Conservation (phyloP, 2,329 filamentous ascomycete species). For the Talaromyces pinophilus region DNA sequence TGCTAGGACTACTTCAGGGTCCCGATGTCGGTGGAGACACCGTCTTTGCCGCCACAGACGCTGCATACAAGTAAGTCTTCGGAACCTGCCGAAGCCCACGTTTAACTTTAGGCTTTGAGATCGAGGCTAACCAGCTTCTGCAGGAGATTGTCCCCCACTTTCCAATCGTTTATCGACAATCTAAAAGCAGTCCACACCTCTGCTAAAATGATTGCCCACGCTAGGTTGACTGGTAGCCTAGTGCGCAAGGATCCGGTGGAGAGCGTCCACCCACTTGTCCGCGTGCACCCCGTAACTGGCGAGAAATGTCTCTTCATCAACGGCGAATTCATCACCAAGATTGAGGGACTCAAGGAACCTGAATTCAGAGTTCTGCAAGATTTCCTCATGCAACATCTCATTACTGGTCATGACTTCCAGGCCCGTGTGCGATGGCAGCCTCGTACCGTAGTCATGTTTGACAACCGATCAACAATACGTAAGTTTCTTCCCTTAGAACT, state of each 20-base stretch:
- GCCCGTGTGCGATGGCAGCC: constrained; percentile 52
- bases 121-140: constrained; percentile 11
- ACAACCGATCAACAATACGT: constrained; percentile 52
- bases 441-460: constrained; percentile 54
- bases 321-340: constrained; percentile 51
- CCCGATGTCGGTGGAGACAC: constrained; percentile 55
- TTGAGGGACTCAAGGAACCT: constrained; percentile 51
- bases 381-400: constrained; percentile 52
- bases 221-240: constrained; percentile 45
- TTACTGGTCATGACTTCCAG: constrained; percentile 52
- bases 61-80: constrained; percentile 46
- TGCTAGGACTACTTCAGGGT: constrained; percentile 52
- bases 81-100: neutral
- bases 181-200: constrained; percentile 45
- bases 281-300: constrained; percentile 52
- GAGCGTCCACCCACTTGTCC: constrained; percentile 49
- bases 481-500: constrained; percentile 28
- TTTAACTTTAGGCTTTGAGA: neutral
- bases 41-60: constrained; percentile 48
- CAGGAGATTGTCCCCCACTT: constrained; percentile 53
- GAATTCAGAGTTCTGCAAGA: constrained; percentile 50
- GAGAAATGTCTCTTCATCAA: constrained; percentile 53
- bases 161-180: constrained; percentile 42
- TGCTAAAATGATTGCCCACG: constrained; percentile 48
- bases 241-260: constrained; percentile 49